These are phyloP conservation scores for Nakazawaea molendinolei DNA, from an alignment of 805 yeast genomes.

Conservation along the genomic window DNA sequence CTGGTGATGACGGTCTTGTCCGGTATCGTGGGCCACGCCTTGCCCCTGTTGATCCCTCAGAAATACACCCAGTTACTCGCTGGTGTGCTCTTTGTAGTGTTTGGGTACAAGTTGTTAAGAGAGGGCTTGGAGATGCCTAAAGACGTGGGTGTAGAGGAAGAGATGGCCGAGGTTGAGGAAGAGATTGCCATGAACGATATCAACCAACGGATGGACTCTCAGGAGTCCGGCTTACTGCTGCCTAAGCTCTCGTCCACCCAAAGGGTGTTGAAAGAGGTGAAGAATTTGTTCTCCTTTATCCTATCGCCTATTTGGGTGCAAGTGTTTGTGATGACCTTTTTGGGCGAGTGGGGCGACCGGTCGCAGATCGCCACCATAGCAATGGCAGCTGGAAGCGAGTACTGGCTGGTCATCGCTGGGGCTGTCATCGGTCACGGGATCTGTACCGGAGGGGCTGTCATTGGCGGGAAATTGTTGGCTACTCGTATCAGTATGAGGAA, in stretches of 20 bases:
- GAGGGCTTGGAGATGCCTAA: constrained; percentile 84
- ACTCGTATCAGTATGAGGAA: constrained; percentile 85
- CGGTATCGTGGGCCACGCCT: constrained; percentile 86
- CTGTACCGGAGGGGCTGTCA: constrained; percentile 86
- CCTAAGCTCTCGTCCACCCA: not conserved
- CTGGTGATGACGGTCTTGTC: constrained; percentile 88
- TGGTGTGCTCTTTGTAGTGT: constrained; percentile 70
- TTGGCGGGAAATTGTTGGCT: constrained; percentile 90
- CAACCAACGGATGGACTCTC: constrained; percentile 39
- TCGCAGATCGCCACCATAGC: constrained; percentile 98
- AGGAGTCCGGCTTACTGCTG: constrained; percentile 48
- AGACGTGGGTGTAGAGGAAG: constrained; percentile 86
- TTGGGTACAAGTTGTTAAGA: constrained; percentile 65
- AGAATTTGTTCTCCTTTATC: constrained; percentile 52
- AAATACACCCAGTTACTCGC: constrained; percentile 78
- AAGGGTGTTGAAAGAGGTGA: constrained; percentile 28
- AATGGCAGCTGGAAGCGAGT: constrained; percentile 95
- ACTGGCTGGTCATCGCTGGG: constrained; percentile 83
- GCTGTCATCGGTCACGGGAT: constrained; percentile 84
- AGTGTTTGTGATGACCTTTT: constrained; percentile 89
- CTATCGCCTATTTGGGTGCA: constrained; percentile 91
- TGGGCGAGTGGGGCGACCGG: constrained; percentile 99
- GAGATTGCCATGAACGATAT: constrained; percentile 68
- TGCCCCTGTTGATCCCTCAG: constrained; percentile 78
- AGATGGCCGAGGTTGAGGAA: constrained; percentile 93